Evolutionary conservation across 1,284 basidiomycete genomes (phyloP).

Genomic region (Boletus sp.): DNA sequence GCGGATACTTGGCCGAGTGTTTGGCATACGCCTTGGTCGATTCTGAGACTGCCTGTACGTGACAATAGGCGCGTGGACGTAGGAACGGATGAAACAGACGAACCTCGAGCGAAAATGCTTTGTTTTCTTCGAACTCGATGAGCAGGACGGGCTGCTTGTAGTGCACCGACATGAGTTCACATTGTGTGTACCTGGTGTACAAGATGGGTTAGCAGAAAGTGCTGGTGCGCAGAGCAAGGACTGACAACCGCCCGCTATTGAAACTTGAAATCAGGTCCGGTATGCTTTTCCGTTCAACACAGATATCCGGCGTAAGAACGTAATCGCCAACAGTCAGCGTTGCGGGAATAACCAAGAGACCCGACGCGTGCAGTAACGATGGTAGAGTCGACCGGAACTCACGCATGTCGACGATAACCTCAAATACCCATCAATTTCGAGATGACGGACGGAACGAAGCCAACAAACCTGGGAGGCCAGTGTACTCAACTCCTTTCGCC

Average conservation of each 20-base stretch:
- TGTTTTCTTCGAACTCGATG: slow-evolving; percentile 99
- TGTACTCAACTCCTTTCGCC: slow-evolving; percentile 62
- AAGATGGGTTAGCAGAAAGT: not conserved
- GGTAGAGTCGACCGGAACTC: slow-evolving; percentile 95
- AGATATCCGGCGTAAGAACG: slow-evolving; percentile 91
- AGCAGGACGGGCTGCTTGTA: slow-evolving; percentile 92
- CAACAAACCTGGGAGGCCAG: slow-evolving; percentile 66
- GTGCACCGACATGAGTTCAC: slow-evolving; percentile 94
- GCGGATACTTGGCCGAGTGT: slow-evolving; percentile 46
- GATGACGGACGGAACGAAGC: not conserved
- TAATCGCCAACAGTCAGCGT: slow-evolving; percentile 97
- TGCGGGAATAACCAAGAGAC: slow-evolving; percentile 80
- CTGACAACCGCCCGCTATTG: slow-evolving; percentile 88
- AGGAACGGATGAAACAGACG: slow-evolving; percentile 20
- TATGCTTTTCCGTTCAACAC: slow-evolving; percentile 93
- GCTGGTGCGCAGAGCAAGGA: not conserved
- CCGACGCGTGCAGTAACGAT: slow-evolving; percentile 82
- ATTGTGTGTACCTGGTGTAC: slow-evolving; percentile 81
- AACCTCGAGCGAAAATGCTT: slow-evolving; percentile 88
- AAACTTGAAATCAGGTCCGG: slow-evolving; percentile 90
- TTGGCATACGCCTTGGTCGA: slow-evolving; percentile 63
- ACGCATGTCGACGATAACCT: slow-evolving; percentile 96
- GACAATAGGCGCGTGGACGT: slow-evolving; percentile 1
- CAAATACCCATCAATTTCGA: not conserved
- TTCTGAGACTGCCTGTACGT: slow-evolving; percentile 50